Base-by-base conservation (phyloP, 345 rosid genomes). In the Firmiana major region DNA sequence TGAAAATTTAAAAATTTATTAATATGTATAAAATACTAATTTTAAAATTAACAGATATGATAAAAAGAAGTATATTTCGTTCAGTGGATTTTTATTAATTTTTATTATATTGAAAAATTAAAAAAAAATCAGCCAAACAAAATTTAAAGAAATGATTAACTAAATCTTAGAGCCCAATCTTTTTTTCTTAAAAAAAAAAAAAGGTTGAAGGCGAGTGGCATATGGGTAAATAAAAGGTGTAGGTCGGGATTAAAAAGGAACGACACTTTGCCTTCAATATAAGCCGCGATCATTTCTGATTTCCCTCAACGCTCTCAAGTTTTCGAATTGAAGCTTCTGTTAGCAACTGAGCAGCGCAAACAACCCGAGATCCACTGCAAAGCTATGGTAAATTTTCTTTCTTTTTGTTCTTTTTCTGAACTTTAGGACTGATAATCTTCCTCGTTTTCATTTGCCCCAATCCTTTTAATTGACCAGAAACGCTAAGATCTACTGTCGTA, bases 321-420 rank as follows among this genome's bases (percentile, higher is more conserved):
- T n/a, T 46, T 77, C 74, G 49, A 48, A 63, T n/a, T 63, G 42
- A 15, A 6, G 49, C 13, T 0, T 16, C 38, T 57, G 38, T 45
- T 6, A 46, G 57, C 57, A 69, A 68, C 12, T 48, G 53, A 49
- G 49, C 51, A 42, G 51, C 26, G 73, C 57, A 0, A 16, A 70
- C 60, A 17, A 66, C 34, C 65, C 26, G 46, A 81, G 64, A 81
- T 77, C 71, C 34, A 31, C 43, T 13, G 9, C 15, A n/a, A 1
- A 79, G 46, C 62, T 34, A 83, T 83, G 83, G 83, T 79, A 53
- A 31, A 2, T 43, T 31, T 31, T 31, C 67, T n/a, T 75, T 59
- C 45, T n/a, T 31, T 28, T 36, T 21, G 11, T 57, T 60, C 3
- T 12, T 24, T 24, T 10, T 24, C 7, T 7, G 7, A 8, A 69